Evolutionary conservation across 2,329 filamentous ascomycete genomes (phyloP), one percentile per base, ranked within the genome.

Genomic region (Fusarium virguliforme): DNA sequence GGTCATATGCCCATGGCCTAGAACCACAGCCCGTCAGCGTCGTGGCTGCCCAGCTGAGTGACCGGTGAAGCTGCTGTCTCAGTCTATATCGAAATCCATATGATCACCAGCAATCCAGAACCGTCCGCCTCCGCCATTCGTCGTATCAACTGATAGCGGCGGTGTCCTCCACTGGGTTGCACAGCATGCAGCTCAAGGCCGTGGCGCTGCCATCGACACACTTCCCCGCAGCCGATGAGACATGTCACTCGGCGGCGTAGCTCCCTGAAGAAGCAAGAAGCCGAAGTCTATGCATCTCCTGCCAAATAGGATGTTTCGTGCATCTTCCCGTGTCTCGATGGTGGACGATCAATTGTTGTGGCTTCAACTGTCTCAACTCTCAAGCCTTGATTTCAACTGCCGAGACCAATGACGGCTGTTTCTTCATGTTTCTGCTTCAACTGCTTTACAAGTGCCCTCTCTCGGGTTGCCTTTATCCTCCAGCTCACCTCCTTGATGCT

Each of bases 11-110:
- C 9, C 9, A 18, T 30, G n/a, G 26, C 4, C 43, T 6, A 50
- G 43, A 50, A 50, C 7, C 26, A 50, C 24, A 50, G 43, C 26
- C 43, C 43, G 26, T 30, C 9, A 50, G 43, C 43, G n/a, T 30
- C 43, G 43, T 50, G 43, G 43, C 43, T 50, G 43, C 43, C 43
- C 30, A 15, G 26, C 43, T 50, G 26, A 50, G 30, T 30, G 10
- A 50, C 43, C 43, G 43, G 43, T 50, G 24, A 50, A 50, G 43
- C 30, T 50, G 43, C 26, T 50, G 43, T 50, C 43, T 50, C 26
- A 30, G 43, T 30, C 26, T 50, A 50, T 12, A 9, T 50, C 26
- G 9, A 30, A 15, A 50, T 30, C 30, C 15, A 50, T 50, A 50
- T 26, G 43, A 30, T 30, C 18, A 18, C 30, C 43, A 50, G 26